Conservation (phyloP, 139 green algal species). For the Chloropicon primus region DNA sequence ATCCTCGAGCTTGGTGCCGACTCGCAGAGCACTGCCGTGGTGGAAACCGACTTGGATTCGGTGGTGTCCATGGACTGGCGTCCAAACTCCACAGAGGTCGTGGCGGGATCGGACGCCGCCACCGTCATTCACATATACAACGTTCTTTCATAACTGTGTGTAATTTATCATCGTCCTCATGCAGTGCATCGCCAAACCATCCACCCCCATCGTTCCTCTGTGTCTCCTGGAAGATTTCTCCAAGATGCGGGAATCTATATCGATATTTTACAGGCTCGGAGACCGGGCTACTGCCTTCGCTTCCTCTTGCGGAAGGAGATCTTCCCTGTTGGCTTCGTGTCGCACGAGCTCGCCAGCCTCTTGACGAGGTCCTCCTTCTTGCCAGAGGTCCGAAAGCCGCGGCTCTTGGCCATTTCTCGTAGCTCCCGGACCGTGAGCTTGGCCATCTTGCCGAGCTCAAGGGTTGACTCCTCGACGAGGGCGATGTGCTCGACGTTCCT, state of each 20-base stretch:
- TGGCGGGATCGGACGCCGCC: not conserved
- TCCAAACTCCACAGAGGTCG: not conserved
- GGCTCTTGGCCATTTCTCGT: not conserved
- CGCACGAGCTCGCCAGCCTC: too few species aligned
- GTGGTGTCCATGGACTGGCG: not conserved
- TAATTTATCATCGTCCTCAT: too few species aligned
- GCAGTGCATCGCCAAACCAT: too few species aligned
- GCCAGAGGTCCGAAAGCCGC: not conserved
- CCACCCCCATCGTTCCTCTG: too few species aligned
- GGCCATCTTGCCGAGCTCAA: not conserved
- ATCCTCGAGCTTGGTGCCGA: not conserved
- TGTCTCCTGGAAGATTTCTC: too few species aligned
- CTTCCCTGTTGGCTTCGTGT: not conserved
- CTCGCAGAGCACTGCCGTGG: not conserved
- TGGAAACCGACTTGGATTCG: not conserved
- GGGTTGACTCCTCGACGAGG: slow-evolving; percentile 24
- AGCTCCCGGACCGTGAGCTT: not conserved
- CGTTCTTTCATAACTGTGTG: too few species aligned
- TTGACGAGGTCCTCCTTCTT: not conserved
- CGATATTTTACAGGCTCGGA: too few species aligned
- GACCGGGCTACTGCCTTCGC: too few species aligned
- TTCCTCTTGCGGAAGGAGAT: not conserved
- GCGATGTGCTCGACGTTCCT: slow-evolving; percentile 68
- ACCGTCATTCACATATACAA: not conserved
- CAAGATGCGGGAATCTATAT: too few species aligned